Conservation (phyloP, 495 filamentous ascomycete species). For the Astrothelium subdiscretum region DNA sequence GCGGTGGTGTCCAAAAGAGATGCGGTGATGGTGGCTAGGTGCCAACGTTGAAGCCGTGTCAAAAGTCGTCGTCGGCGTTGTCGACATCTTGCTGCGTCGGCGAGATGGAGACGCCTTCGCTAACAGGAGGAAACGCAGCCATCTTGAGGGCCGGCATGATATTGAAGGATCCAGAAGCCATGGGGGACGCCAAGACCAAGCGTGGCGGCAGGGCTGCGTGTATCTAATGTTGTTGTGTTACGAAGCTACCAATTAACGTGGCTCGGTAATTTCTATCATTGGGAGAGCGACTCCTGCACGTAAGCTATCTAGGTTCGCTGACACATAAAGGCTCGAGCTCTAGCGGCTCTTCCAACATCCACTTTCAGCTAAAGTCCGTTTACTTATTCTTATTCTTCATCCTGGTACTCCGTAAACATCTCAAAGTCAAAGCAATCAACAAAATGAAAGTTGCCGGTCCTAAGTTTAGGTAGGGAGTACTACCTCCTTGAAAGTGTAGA, state of each 20-base stretch:
- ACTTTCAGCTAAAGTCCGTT: neutral
- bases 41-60: neutral
- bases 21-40: slow-evolving; percentile 1
- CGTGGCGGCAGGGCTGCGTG: neutral
- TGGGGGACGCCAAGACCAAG: neutral
- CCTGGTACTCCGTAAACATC: too few species aligned
- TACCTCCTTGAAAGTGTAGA: too few species aligned
- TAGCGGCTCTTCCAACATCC: too few species aligned
- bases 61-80: neutral
- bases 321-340: neutral
- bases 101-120: neutral
- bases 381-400: too few species aligned
- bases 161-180: neutral
- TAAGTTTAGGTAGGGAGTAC: too few species aligned
- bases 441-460: too few species aligned
- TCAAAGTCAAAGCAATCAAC: too few species aligned
- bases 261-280: neutral
- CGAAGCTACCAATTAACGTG: neutral
- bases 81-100: neutral
- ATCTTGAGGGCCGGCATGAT: neutral
- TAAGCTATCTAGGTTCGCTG: too few species aligned
- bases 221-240: neutral
- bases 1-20: slow-evolving; percentile 7
- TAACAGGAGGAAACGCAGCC: neutral
- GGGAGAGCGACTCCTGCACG: too few species aligned